Base-by-base conservation (phyloP, 78 protist species). In the Dictyostelium purpureum region DNA sequence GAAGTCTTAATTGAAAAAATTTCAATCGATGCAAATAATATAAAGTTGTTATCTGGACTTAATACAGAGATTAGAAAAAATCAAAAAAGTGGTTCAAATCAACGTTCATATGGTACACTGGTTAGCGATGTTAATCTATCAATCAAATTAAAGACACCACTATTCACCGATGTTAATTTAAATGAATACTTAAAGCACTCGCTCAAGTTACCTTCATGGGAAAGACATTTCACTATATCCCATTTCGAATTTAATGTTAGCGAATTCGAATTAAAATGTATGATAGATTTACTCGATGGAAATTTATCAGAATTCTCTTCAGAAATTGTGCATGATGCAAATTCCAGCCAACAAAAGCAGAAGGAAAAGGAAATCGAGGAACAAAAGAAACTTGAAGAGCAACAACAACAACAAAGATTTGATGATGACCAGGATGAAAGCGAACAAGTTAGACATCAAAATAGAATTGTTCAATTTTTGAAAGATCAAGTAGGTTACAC, bases 221-320 rank as follows among this genome's bases (percentile, higher is more conserved):
- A 85, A 51, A 28, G 73, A 40, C 31, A 38, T 19, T 66, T 56
- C 21, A 45, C 40, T 26, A 70, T 85, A 11, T 73, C 80, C 2
- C 92, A 70, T 21, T 73, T 85, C 24, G 70, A 85, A 73, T 73
- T 85, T 10, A 51, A 49, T 26, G 35, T 85, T 1, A 59, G 76
- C 4, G 92, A 85, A 21, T 85, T 59, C 24, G 92, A 85, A 47
- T 21, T 77, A 35, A 73, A 73, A 57, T 85, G 66, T 59, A 7
- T 85, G 24, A 59, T 85, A 16, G 70, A 74, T 18, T 59, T 85
- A 18, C n/a, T 85, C 11, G 92, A 85, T 73, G 92, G 92, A 14
- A 85, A 85, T 61, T n/a, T 85, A 18, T 85, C 92, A 0, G 92
- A 85, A 47, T 70, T 59, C 18, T 85, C 92, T 0, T 85, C 92